Evolutionary conservation across 1,139 yeast genomes (phyloP).

Genomic region (Sugiyamaella neomexicana): DNA sequence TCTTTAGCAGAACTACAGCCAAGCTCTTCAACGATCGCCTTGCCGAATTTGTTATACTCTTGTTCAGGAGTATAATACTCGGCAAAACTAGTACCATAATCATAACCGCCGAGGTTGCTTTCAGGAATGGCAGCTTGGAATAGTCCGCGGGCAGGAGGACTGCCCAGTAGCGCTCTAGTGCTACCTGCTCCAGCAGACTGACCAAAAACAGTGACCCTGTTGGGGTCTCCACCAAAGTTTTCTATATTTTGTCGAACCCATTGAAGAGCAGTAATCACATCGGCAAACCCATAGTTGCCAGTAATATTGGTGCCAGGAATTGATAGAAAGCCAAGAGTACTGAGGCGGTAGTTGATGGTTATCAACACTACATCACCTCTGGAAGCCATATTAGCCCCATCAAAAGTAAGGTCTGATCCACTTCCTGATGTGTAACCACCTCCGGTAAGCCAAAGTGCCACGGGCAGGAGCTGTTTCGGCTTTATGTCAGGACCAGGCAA

Average conservation of each 20-base stretch:
- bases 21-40: constrained; percentile 1
- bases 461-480: constrained; percentile 32
- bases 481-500: constrained; percentile 16
- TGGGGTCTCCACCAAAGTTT: constrained; percentile 45
- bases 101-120: constrained; percentile 12
- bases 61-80: constrained; percentile 7
- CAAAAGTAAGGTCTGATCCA: constrained; percentile 17
- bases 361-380: constrained; percentile 35
- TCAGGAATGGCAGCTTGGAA: constrained; percentile 12
- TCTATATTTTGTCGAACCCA: constrained; percentile 43
- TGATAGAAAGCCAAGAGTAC: constrained; percentile 38
- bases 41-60: constrained; percentile 1
- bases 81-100: constrained; percentile 6
- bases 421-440: constrained; percentile 34
- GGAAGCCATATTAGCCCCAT: constrained; percentile 26
- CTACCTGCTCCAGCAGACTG: constrained; percentile 43
- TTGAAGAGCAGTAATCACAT: constrained; percentile 41
- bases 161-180: constrained; percentile 10
- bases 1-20: constrained; percentile 1
- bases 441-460: constrained; percentile 42
- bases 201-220: constrained; percentile 41
- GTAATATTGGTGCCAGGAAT: constrained; percentile 31
- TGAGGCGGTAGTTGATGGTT: constrained; percentile 40
- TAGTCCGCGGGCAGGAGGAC: constrained; percentile 6
- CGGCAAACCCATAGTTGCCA: constrained; percentile 40